Evolutionary conservation across 768 basidiomycete species (phyloP), one percentile per base, ranked within the genome.

Genomic region (Tylopilus sp.): DNA sequence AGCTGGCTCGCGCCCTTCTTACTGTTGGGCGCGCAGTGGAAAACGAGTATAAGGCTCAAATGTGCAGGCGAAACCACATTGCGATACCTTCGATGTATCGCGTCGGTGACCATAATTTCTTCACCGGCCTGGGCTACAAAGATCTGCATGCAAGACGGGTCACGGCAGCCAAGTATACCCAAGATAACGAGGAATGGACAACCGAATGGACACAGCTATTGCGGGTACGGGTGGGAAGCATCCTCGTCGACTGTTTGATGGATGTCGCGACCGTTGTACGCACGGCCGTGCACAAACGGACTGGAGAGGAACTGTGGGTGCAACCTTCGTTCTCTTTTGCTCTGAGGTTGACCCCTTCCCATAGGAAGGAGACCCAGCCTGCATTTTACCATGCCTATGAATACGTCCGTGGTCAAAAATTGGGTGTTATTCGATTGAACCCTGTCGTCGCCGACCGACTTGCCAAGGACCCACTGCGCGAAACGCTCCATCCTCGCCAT

Each of bases 331-430:
- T 50, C 28, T 43, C 23, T 38, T 49, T 8, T 40, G n/a, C 43
- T 35, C 46, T 31, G 26, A 9, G 20, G 28, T 50, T 61, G 23
- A 60, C 46, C 46, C 4, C 43, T 31, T 11, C 40, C 13, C 48
- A 5, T 56, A 90, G 87, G 35, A 72, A 78, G 26, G 93, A 97
- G 67, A 72, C 74, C 18, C 95, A 98, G 59, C 89, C 90, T 0
- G 95, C 95, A 1, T 94, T 98, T 71, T 84, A 82, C 48, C 94
- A 97, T 62, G 78, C 83, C 2, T 97, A 97, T 65, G 95, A 98
- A 68, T 95, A 94, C 65, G 66, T 86, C n/a, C 82, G 90, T n/a
- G 94, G 95, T 1, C 85, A 85, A 55, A 95, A 93, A 65, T 78
- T 97, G n/a, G 95, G 95, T 25, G 82, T 98, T 20, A 85, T 98